Evolutionary conservation across 2,329 filamentous ascomycete species (phyloP), one percentile per base, ranked within the genome.

Genomic region (Aureobasidium subglaciale): DNA sequence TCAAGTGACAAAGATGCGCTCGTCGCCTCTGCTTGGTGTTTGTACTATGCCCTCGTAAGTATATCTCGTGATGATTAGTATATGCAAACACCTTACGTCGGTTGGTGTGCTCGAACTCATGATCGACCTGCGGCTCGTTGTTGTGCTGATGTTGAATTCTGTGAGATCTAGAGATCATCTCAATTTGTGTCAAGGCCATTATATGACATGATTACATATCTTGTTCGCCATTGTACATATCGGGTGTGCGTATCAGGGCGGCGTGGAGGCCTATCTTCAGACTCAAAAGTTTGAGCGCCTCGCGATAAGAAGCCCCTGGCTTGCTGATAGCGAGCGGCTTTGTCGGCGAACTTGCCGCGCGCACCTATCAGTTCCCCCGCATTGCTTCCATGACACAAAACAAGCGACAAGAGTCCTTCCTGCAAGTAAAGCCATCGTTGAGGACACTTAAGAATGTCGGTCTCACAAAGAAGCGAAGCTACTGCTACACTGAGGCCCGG

Each of bases 401-500:
- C 7, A 15, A 34, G 6, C 18, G 37, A n/a, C n/a, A n/a, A n/a
- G n/a, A n/a, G n/a, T n/a, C n/a, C n/a, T n/a, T n/a, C n/a, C n/a
- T n/a, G n/a, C n/a, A n/a, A n/a, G n/a, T n/a, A n/a, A n/a, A n/a
- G n/a, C n/a, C n/a, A n/a, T n/a, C n/a, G n/a, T n/a, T n/a, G n/a
- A n/a, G n/a, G n/a, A n/a, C n/a, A n/a, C n/a, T n/a, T n/a, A n/a
- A n/a, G n/a, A n/a, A n/a, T n/a, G n/a, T n/a, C n/a, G n/a, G n/a
- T n/a, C n/a, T n/a, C n/a, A n/a, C n/a, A n/a, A n/a, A n/a, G n/a
- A n/a, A n/a, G n/a, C n/a, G n/a, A n/a, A n/a, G n/a, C n/a, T n/a
- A n/a, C n/a, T n/a, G n/a, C n/a, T n/a, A n/a, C n/a, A n/a, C 43
- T 48, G n/a, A 34, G 20, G 18, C 43, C 43, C 29, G 43, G 43